Evolutionary conservation across 768 basidiomycete species (phyloP).

Genomic region (Brasilioporus rufonigricans): DNA sequence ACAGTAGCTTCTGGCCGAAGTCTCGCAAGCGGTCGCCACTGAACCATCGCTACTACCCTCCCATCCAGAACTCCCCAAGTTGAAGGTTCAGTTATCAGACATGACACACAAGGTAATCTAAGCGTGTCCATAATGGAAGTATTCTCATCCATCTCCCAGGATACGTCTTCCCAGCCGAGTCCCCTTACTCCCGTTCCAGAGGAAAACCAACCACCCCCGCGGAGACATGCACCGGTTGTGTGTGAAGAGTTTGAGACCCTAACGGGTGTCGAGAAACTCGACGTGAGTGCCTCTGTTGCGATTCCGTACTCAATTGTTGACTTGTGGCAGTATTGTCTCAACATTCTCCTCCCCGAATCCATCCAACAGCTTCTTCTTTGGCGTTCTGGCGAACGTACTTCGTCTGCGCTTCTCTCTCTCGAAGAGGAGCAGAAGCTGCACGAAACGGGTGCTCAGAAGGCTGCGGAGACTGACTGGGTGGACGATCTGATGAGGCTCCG

Average conservation of each 20-base stretch:
- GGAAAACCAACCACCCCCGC: background rate
- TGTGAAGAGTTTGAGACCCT: constrained; percentile 46
- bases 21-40: constrained; percentile 30
- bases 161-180: constrained; percentile 16
- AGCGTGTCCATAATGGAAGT: background rate
- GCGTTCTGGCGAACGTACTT: constrained; percentile 59
- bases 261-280: constrained; percentile 47
- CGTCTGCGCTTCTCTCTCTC: constrained; percentile 44
- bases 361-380: constrained; percentile 73
- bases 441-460: constrained; percentile 43
- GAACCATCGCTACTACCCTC: constrained; percentile 26
- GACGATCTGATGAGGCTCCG: constrained; percentile 51
- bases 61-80: constrained; percentile 21
- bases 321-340: constrained; percentile 58
- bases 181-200: constrained; percentile 21
- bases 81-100: constrained; percentile 13
- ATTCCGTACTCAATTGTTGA: background rate
- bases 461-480: constrained; percentile 66
- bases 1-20: constrained; percentile 27
- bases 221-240: constrained; percentile 27
- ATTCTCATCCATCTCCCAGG: constrained; percentile 13
- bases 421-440: constrained; percentile 59
- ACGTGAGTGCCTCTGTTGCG: constrained; percentile 35
- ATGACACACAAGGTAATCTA: constrained; percentile 9
- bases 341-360: constrained; percentile 70